Evolutionary conservation across 441 rosid genomes (phyloP), one percentile per base, ranked within the genome.

Genomic region (Jatropha multifida): DNA sequence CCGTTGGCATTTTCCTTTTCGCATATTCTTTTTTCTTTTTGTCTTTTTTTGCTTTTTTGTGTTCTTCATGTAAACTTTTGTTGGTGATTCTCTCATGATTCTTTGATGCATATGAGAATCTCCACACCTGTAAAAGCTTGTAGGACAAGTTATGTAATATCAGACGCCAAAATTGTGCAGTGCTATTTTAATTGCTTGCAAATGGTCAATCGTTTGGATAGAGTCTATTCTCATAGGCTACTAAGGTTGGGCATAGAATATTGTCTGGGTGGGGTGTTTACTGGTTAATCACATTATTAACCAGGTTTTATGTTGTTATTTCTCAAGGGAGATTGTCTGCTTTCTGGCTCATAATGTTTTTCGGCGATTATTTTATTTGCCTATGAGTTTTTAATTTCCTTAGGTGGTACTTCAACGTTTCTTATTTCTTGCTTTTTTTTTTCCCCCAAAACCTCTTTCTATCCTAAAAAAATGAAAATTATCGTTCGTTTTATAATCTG

Each of bases 101-200:
- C 56, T 2, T 77, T 4, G 0, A 48, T 14, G 4, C 56, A 17
- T 59, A 49, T 49, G 37, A 7, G 14, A 56, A 44, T 59, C 49
- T 60, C 23, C 15, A 7, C 14, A 9, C 42, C 42, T 17, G 26
- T 55, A 26, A 68, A 78, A 61, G 60, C 81, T 78, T 78, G 81
- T 52, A 13, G 46, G 65, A 42, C 77, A 78, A 78, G 81, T 68
- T 78, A 78, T 73, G 62, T 32, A 4, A 46, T 56, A 18, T 18
- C 42, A 42, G 26, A 20, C 18, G 46, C 41, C 2, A 5, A 54
- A 32, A 26, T 4, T 17, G 7, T 38, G 66, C 52, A 23, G 9
- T 69, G 14, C 5, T 40, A 17, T 54, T 18, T 77, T 15, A 18
- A 27, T 69, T 14, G 42, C 62, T 68, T 62, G 44, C n/a, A 5